These are phyloP conservation scores for Dichotomopilus funicola DNA, from an alignment of 2,329 filamentous ascomycete species.

Conservation along the genomic window DNA sequence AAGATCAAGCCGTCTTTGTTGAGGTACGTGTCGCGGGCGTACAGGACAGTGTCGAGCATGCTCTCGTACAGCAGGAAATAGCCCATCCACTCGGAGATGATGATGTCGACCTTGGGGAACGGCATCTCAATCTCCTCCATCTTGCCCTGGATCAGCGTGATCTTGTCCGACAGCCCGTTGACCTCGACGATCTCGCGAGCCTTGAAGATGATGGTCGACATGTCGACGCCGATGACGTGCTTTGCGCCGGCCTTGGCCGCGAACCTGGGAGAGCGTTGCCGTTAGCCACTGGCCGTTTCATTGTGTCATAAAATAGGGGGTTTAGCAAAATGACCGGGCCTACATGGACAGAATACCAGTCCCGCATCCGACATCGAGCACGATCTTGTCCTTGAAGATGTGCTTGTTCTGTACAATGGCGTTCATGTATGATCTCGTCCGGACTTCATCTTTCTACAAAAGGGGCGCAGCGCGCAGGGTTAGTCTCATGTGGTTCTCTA, in stretches of 20 bases:
- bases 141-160: constrained; percentile 96
- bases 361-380: constrained; percentile 95
- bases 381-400: constrained; percentile 82
- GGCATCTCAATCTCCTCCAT: constrained; percentile 98
- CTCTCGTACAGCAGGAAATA: constrained; percentile 98
- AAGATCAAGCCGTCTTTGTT: constrained; percentile 86
- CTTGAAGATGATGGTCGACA: constrained; percentile 99
- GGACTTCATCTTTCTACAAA: constrained; percentile 90
- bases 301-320: too few relatives aligned
- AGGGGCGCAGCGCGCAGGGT: constrained; percentile 11
- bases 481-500: too few relatives aligned
- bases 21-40: constrained; percentile 90
- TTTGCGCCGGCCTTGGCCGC: constrained; percentile 93
- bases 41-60: constrained; percentile 98
- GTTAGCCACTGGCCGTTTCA: not conserved
- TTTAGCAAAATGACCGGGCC: constrained; percentile 10
- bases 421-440: constrained; percentile 94
- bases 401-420: constrained; percentile 96
- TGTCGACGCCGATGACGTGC: constrained; percentile 97
- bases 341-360: constrained; percentile 99
- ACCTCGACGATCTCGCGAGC: constrained; percentile 86
- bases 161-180: constrained; percentile 92
- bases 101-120: constrained; percentile 95
- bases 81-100: constrained; percentile 99
- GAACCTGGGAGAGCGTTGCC: constrained; percentile 58